Evolutionary conservation across 208 protist genomes (phyloP).

Genomic region (Leishmania arabica): DNA sequence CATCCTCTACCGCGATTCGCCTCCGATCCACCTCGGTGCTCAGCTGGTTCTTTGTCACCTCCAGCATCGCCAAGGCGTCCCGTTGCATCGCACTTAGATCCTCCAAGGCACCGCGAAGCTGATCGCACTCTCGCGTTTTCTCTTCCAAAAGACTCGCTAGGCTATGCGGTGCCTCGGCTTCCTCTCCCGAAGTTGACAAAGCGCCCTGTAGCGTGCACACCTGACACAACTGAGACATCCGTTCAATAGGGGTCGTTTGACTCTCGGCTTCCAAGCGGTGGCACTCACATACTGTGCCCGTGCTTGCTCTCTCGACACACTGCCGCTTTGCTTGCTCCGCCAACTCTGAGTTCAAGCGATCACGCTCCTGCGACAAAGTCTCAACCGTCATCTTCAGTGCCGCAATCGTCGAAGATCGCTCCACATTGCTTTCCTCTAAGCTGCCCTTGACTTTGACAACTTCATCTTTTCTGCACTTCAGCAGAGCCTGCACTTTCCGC

Average conservation of each 20-base stretch:
- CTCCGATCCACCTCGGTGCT: constrained; percentile 42
- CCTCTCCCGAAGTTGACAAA: not conserved
- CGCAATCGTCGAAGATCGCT: constrained; percentile 14
- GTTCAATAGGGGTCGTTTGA: constrained; percentile 25
- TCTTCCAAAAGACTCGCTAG: constrained; percentile 39
- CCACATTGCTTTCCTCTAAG: constrained; percentile 9
- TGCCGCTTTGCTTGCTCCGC: constrained; percentile 1
- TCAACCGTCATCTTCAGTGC: constrained; percentile 28
- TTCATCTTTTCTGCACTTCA: constrained; percentile 51
- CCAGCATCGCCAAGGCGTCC: constrained; percentile 47
- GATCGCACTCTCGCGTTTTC: constrained; percentile 75
- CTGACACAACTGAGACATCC: constrained; percentile 15
- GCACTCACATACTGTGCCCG: not conserved
- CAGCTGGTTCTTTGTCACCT: constrained; percentile 47
- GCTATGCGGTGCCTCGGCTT: constrained; percentile 7
- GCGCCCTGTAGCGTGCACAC: constrained; percentile 6
- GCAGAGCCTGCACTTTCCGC: constrained; percentile 48
- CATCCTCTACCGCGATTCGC: constrained; percentile 46
- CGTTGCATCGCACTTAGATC: constrained; percentile 51
- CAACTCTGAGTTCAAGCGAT: not conserved
- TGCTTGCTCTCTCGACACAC: not conserved
- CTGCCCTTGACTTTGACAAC: constrained; percentile 33
- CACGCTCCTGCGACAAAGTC: constrained; percentile 21
- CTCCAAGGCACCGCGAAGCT: constrained; percentile 53
- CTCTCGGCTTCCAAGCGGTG: not conserved